phyloP scores from a whole-genome alignment of 768 basidiomycete species.

The Rhodocollybia butyracea region DNA sequence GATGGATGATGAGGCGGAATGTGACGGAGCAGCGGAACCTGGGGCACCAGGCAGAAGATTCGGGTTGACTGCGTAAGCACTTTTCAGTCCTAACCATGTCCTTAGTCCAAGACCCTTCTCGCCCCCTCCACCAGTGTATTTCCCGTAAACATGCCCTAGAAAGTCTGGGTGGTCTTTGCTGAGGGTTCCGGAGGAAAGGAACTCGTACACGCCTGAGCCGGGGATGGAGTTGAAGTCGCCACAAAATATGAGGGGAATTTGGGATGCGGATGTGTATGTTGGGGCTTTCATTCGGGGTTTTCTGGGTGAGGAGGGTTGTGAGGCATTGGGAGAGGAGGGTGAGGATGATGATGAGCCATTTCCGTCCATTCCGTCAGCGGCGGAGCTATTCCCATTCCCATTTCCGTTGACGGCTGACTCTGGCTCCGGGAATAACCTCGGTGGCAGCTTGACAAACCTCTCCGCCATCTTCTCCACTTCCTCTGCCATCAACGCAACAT shows the following conservation, averaged over 20 bases:
- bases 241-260: constrained; percentile 88
- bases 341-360: constrained; percentile 13
- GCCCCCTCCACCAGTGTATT: constrained; percentile 55
- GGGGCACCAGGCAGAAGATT: not conserved
- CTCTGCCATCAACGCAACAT: constrained; percentile 87
- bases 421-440: constrained; percentile 28
- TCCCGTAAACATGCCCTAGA: constrained; percentile 86
- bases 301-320: not conserved
- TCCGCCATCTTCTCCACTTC: constrained; percentile 88
- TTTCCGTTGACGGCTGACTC: constrained; percentile 12
- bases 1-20: not conserved
- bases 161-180: constrained; percentile 86
- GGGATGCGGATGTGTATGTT: constrained; percentile 74
- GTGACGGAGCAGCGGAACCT: not conserved
- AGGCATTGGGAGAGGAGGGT: not conserved
- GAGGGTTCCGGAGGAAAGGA: constrained; percentile 68
- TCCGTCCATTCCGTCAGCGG: constrained; percentile 6
- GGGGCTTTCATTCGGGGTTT: constrained; percentile 30
- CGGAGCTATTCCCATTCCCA: not conserved
- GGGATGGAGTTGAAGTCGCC: constrained; percentile 97
- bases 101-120: constrained; percentile 65
- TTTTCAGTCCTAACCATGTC: constrained; percentile 81
- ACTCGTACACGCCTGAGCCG: constrained; percentile 87
- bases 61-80: constrained; percentile 59
- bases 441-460: constrained; percentile 81